Conservation (phyloP, 2,329 filamentous ascomycete species). For the Alternaria consortialis region DNA sequence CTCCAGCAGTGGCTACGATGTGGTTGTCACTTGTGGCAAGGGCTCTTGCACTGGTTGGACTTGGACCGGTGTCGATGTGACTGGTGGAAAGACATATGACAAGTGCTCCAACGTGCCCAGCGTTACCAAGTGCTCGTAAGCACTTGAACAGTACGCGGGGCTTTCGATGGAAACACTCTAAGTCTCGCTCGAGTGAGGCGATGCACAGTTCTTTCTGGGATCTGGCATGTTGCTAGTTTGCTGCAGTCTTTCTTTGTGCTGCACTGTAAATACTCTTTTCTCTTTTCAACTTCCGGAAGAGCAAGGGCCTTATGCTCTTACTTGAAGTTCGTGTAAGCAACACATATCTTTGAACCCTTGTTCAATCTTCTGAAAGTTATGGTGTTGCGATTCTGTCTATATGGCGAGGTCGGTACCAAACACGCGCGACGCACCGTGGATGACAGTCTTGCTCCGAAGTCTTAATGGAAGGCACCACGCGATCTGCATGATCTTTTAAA, state of each 20-base stretch:
- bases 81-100: constrained; percentile 50
- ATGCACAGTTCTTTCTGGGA: not conserved
- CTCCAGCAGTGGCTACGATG: constrained; percentile 56
- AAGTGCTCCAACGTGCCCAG: constrained; percentile 49
- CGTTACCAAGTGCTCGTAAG: constrained; percentile 28
- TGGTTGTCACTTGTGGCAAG: constrained; percentile 63
- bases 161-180: not conserved
- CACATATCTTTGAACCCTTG: not conserved
- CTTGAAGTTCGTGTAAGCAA: no score
- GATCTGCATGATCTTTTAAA: not conserved
- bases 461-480: not conserved
- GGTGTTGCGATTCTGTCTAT: not conserved
- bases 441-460: not conserved
- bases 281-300: not conserved
- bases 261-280: constrained; percentile 4
- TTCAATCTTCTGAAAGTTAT: no score
- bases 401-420: not conserved
- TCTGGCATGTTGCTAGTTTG: not conserved
- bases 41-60: constrained; percentile 62
- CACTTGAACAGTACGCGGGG: not conserved
- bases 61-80: constrained; percentile 57
- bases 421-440: not conserved
- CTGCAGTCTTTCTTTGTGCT: not conserved
- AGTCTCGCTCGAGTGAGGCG: not conserved
- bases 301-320: not conserved